Conservation (phyloP, 2,329 filamentous ascomycete species). For the Juglanconis oblonga region DNA sequence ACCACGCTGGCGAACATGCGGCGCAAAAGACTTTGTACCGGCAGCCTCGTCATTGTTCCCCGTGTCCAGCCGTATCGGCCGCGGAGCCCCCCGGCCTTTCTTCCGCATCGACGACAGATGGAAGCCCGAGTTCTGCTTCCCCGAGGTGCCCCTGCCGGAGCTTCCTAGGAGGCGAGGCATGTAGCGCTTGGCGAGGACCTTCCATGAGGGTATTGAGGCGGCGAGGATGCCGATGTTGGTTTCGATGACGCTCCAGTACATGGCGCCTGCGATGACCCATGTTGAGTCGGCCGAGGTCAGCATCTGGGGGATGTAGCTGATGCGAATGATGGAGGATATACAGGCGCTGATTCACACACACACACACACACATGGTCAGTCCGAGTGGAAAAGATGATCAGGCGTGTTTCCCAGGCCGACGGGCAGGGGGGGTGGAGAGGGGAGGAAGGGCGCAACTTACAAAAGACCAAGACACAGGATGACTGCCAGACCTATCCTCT, state of each 20-base stretch:
- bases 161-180: conserved; percentile 34
- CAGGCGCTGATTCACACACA: conserved; percentile 35
- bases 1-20: not conserved
- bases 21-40: not conserved
- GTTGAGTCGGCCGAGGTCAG: conserved; percentile 33
- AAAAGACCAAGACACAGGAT: conserved; percentile 44
- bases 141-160: conserved; percentile 18
- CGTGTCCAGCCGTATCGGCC: not conserved
- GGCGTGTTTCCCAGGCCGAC: too few relatives aligned
- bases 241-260: conserved; percentile 38
- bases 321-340: conserved; percentile 43
- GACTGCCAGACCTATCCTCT: conserved; percentile 39
- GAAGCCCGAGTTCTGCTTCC: conserved; percentile 5
- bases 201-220: conserved; percentile 33
- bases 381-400: too few relatives aligned
- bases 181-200: conserved; percentile 33
- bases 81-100: not conserved
- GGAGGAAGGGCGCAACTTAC: conserved; percentile 20
- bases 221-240: conserved; percentile 35
- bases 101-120: conserved; percentile 17
- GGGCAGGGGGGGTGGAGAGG: not conserved
- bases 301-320: conserved; percentile 42
- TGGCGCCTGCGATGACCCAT: conserved; percentile 35
- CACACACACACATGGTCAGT: not conserved
- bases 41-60: not conserved